Base-by-base conservation (phyloP, 139 green algal genomes). In the Chlorella sp. region DNA sequence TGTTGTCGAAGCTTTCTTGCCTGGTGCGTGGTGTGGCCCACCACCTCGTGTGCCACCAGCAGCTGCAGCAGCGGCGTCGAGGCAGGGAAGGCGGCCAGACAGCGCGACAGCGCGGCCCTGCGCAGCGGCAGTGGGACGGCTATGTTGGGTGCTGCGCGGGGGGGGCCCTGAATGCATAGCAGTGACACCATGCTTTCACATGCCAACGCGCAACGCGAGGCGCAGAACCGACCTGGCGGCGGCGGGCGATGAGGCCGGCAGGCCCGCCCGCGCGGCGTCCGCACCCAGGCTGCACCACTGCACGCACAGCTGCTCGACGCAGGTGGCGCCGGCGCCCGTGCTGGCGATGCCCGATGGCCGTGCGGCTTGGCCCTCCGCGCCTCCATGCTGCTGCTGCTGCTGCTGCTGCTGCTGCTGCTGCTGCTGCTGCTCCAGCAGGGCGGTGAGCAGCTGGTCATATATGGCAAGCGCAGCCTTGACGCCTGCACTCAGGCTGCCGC, bases 11-110 rank as follows among this genome's bases (percentile, higher is more conserved):
- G n/a, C n/a, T n/a, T n/a, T n/a, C n/a, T n/a, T n/a, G n/a, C n/a
- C 40, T 77, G 46, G 43, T 53, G 42, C 46, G 87, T 41, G 21
- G 83, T 74, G 53, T 79, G 69, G 11, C 70, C 61, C 23, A 42
- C 61, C 27, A 43, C 31, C 60, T 90, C 84, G 6, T 86, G 41
- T 40, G 35, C 62, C 36, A 85, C 55, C 61, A 86, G 76, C 42
- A 82, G 53, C 42, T 66, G 65, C 51, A 90, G 61, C 63, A 92
- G 74, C 31, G 53, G 25, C 2, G 74, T 19, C 64, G 70, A 86
- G 74, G 51, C 29, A 3, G 87, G 87, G 73, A 85, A 87, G 40
- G n/a, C n/a, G n/a, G n/a, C n/a, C n/a, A n/a, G n/a, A n/a, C n/a
- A n/a, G n/a, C n/a, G n/a, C n/a, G n/a, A n/a, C n/a, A n/a, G n/a